Evolutionary conservation across 305 asterid genomes (phyloP).

Genomic region (Petunia hybrid): DNA sequence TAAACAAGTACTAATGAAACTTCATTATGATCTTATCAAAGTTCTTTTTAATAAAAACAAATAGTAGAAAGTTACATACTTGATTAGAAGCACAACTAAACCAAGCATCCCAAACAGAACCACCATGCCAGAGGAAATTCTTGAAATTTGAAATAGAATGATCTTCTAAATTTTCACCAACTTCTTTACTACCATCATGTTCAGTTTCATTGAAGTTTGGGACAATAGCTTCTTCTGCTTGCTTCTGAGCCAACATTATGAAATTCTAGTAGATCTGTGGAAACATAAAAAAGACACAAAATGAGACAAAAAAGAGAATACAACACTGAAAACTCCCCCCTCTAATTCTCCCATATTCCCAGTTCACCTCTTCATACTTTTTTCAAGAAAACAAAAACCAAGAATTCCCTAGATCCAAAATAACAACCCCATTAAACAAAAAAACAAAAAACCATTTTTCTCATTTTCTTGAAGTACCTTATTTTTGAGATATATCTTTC

Average conservation of each 20-base stretch:
- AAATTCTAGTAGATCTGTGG: slow-evolving; percentile 33
- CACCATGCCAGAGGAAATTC: slow-evolving; percentile 57
- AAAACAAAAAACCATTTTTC: background rate
- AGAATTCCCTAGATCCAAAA: slow-evolving; percentile 31
- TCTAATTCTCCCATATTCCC: background rate
- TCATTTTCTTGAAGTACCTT: slow-evolving; percentile 23
- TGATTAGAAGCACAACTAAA: slow-evolving; percentile 59
- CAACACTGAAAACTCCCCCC: background rate
- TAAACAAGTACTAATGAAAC: no score
- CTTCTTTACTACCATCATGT: slow-evolving; percentile 47
- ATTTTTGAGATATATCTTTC: slow-evolving; percentile 21
- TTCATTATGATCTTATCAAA: no score
- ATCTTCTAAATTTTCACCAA: slow-evolving; percentile 43
- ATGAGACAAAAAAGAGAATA: slow-evolving; percentile 55
- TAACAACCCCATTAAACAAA: background rate
- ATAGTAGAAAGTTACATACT: slow-evolving; percentile 27
- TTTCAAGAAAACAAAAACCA: slow-evolving; percentile 17
- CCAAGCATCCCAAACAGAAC: slow-evolving; percentile 63
- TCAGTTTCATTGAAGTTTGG: slow-evolving; percentile 67
- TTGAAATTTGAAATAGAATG: slow-evolving; percentile 45
- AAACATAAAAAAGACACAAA: slow-evolving; percentile 43
- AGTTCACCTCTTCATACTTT: background rate
- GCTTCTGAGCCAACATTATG: slow-evolving; percentile 81
- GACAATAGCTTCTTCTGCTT: slow-evolving; percentile 95
- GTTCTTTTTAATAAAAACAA: no score